Conservation (phyloP, 2,329 filamentous ascomycete genomes). For the Ascochyta koolunga region DNA sequence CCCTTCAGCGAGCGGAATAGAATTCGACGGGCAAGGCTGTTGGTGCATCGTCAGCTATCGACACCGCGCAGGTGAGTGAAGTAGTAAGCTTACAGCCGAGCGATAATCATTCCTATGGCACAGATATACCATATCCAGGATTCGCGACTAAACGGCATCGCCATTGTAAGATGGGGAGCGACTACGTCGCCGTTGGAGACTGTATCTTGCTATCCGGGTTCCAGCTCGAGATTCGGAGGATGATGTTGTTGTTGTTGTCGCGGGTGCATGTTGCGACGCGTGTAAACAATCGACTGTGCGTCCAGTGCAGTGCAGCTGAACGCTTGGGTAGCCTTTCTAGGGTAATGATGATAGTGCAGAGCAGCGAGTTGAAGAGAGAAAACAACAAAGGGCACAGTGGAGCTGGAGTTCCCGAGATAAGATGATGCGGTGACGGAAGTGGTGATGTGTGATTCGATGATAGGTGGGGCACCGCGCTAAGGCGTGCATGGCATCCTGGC, state of each 20-base stretch:
- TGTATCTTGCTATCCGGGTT: conserved; percentile 1
- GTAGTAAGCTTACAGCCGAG: conserved; percentile 46
- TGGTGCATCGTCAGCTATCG: conserved; percentile 7
- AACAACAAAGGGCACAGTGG: conserved; percentile 1
- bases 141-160: conserved; percentile 47
- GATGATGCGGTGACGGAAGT: conserved; percentile 11
- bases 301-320: neutral
- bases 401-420: conserved; percentile 1
- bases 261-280: conserved; percentile 11
- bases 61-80: neutral
- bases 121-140: conserved; percentile 56
- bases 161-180: conserved; percentile 11
- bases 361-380: neutral
- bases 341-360: neutral
- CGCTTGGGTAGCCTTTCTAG: neutral
- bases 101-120: conserved; percentile 48
- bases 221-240: neutral
- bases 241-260: neutral
- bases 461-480: conserved; percentile 7
- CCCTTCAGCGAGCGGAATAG: conserved; percentile 55
- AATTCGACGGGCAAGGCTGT: conserved; percentile 52
- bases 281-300: neutral
- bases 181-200: neutral
- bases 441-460: conserved; percentile 18
- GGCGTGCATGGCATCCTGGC: neutral